Evolutionary conservation across 371 early-diverging fungal species (phyloP).

Genomic region (Batrachochytrium dendrobatidis): DNA sequence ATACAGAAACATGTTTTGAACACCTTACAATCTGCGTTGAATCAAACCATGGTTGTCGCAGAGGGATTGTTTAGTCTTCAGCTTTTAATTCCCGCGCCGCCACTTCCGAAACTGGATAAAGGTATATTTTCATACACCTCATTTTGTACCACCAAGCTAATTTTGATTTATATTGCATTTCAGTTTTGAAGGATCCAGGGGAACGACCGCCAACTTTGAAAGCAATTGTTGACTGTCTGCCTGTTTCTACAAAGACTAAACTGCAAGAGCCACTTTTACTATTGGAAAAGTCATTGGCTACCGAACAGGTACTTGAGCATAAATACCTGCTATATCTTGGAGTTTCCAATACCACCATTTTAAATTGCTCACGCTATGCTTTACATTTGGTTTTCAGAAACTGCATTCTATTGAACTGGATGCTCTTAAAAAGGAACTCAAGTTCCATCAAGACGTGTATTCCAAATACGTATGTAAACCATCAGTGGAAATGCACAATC

Average conservation of each 20-base stretch:
- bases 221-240: neutral
- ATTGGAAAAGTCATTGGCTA: neutral
- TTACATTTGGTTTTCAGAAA: too few species aligned
- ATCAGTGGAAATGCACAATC: neutral
- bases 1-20: neutral
- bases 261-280: neutral
- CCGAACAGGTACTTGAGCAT: constrained; percentile 1
- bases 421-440: constrained; percentile 11
- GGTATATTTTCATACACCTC: neutral
- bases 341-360: too few species aligned
- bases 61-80: neutral
- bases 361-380: too few species aligned
- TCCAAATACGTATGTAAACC: constrained; percentile 11
- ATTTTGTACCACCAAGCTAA: neutral
- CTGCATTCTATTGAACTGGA: too few species aligned
- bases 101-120: constrained; percentile 8
- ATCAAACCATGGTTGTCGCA: neutral
- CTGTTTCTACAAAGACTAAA: constrained; percentile 2
- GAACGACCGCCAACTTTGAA: constrained; percentile 4
- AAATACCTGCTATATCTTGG: too few species aligned
- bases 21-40: neutral
- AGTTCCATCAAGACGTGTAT: constrained; percentile 15
- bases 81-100: constrained; percentile 7
- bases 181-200: neutral
- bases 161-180: neutral